phyloP scores from a whole-genome alignment of 2,329 filamentous ascomycete species.

The Clathrospora elynae region DNA sequence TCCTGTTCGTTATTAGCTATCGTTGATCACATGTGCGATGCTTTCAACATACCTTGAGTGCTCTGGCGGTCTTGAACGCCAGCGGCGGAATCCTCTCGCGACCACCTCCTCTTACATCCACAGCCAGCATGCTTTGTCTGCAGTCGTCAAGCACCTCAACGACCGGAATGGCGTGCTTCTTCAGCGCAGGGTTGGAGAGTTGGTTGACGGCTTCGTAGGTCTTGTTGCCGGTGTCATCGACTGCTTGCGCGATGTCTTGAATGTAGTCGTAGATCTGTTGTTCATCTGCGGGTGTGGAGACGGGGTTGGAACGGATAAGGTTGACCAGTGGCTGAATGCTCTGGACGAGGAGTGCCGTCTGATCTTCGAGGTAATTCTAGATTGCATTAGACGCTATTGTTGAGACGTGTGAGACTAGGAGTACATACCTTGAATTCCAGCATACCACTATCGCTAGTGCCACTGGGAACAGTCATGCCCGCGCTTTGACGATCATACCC shows the following conservation, averaged over 20 bases:
- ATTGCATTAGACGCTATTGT: constrained; percentile 15
- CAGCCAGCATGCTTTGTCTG: constrained; percentile 67
- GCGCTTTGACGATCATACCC: constrained; percentile 43
- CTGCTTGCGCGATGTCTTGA: constrained; percentile 69
- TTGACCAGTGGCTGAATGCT: constrained; percentile 81
- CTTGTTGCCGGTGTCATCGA: constrained; percentile 70
- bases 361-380: constrained; percentile 79
- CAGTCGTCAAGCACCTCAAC: constrained; percentile 65
- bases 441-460: constrained; percentile 46
- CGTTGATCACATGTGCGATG: constrained; percentile 15
- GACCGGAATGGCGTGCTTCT: constrained; percentile 57
- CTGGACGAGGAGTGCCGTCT: constrained; percentile 77
- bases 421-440: constrained; percentile 64
- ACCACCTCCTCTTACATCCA: constrained; percentile 64
- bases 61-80: constrained; percentile 83
- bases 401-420: constrained; percentile 1
- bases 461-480: constrained; percentile 31
- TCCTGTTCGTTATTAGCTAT: constrained; percentile 38
- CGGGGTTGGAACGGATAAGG: constrained; percentile 60
- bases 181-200: constrained; percentile 58
- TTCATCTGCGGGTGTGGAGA: constrained; percentile 38
- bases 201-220: constrained; percentile 60
- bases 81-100: constrained; percentile 74
- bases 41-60: constrained; percentile 66
- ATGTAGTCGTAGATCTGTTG: constrained; percentile 69